Evolutionary conservation across 2,329 filamentous ascomycete species (phyloP), one percentile per base, ranked within the genome.

Genomic region (Scedosporium aurantiacum): DNA sequence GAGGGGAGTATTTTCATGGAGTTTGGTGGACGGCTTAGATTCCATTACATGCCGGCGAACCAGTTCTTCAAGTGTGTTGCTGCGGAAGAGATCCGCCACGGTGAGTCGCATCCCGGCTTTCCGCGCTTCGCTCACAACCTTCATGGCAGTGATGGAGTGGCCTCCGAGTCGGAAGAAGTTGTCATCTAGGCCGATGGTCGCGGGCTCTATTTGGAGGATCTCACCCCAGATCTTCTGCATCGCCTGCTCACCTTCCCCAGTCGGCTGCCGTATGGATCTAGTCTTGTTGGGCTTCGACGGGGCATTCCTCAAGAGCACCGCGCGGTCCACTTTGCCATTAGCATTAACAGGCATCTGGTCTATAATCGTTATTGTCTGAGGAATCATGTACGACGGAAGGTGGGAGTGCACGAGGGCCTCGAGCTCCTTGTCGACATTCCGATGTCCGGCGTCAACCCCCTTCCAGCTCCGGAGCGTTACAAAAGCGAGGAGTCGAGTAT

Each of bases 41-140:
- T 37, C 10, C 10, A 4, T 37, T 37, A 10, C 6, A 3, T 37
- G 32, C 32, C 14, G 32, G 32, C 32, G 32, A 37, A 14, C 32
- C 32, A 77, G 75, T 14, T 71, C 71, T 6, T 69, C 68, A 4
- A 77, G 68, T 3, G 71, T 69, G 0, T 75, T 73, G 27, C 73
- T 67, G n/a, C 66, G 68, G 60, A 78, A 76, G 41, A 75, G 71
- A 57, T 68, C 70, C 14, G 71, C 72, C 0, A 78, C 75, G 3
- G 71, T 74, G 14, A 78, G 64, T 1, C 68, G 62, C 7, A 78
- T 63, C 12, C 68, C 70, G 16, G 43, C 54, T 14, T 63, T 37
- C 3, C 58, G 61, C 5, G 61, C 61, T 2, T 41, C 47, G 5
- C 57, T 60, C 28, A 64, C 63, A 14, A 64, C 32, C 25, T 58